These are phyloP conservation scores for Quercus phellos DNA, from an alignment of 331 rosid species.

Conservation along the genomic window DNA sequence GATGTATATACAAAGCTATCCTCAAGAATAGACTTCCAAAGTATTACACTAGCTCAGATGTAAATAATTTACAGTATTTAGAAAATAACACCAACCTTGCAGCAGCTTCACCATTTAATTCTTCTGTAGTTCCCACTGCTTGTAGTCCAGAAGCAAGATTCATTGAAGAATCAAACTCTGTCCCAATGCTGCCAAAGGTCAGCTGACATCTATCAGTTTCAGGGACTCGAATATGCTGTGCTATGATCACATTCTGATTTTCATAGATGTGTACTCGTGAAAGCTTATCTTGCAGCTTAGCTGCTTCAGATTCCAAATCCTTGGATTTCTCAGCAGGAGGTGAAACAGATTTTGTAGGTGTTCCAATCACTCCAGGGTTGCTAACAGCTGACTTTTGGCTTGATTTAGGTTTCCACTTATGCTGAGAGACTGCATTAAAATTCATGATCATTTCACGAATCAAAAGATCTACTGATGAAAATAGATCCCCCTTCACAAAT, in stretches of 20 bases:
- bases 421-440: slow-evolving; percentile 70
- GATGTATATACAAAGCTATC: too few species aligned
- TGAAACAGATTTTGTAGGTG: slow-evolving; percentile 54
- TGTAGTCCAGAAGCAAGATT: slow-evolving; percentile 37
- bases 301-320: slow-evolving; percentile 43
- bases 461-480: background rate
- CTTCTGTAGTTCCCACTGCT: slow-evolving; percentile 46
- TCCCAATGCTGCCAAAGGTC: slow-evolving; percentile 85
- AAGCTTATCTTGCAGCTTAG: slow-evolving; percentile 53
- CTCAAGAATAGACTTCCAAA: background rate
- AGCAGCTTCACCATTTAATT: slow-evolving; percentile 41
- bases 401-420: slow-evolving; percentile 92
- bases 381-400: slow-evolving; percentile 59
- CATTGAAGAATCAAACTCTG: slow-evolving; percentile 51
- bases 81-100: slow-evolving; percentile 51
- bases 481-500: background rate
- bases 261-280: slow-evolving; percentile 46
- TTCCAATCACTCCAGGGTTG: slow-evolving; percentile 75
- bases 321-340: slow-evolving; percentile 43
- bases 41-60: background rate
- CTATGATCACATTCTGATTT: slow-evolving; percentile 77
- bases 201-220: slow-evolving; percentile 68
- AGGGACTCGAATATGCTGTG: slow-evolving; percentile 80
- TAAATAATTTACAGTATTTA: background rate
- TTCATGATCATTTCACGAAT: slow-evolving; percentile 20